Evolutionary conservation across 2,329 filamentous ascomycete species (phyloP), one percentile per base, ranked within the genome.

Genomic region (Epichloe gansuensis): DNA sequence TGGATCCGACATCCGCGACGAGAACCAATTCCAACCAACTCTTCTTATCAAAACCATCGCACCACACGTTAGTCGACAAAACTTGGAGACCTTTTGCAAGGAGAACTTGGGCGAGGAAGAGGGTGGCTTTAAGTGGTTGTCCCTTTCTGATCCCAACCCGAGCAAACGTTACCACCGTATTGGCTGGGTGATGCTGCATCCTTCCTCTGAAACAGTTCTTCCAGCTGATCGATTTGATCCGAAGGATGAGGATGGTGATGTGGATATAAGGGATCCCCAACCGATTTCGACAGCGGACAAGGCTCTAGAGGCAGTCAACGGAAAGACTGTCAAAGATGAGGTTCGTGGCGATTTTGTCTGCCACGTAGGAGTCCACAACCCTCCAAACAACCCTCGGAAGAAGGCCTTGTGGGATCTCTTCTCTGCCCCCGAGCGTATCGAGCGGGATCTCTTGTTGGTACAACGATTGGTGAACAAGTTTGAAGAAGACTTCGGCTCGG

Each of bases 391-490:
- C 52, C 87, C 89, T 2, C 78, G 91, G 51, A 96, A 95, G 74
- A 97, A 97, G 72, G 91, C 91, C 0, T 72, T 97, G 2, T 97
- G 91, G 91, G 91, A 97, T 67, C 74, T 97, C 8, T 97, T 97
- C 65, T 97, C 91, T 2, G 84, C 90, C 0, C 90, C 93, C 0
- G 91, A 98, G 65, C 84, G 94, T 50, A 85, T 98, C 55, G 88
- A 94, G 57, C 89, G 90, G 57, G 93, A 98, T 63, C 76, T 97
- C 5, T 76, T 85, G 43, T 77, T 97, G 15, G 89, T 90, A 13
- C 83, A 85, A 58, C 84, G 89, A 47, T 74, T 98, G 13, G 84
- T 93, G 15, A 77, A 80, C 59, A 95, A 89, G 66, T 84, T 95
- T 55, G 93, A 98, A 64, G 75, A 82, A 53, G 89, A 95, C 55